These are phyloP conservation scores for Dillenia turbinata DNA, from an alignment of 164 flowering plant species.

Conservation along the genomic window DNA sequence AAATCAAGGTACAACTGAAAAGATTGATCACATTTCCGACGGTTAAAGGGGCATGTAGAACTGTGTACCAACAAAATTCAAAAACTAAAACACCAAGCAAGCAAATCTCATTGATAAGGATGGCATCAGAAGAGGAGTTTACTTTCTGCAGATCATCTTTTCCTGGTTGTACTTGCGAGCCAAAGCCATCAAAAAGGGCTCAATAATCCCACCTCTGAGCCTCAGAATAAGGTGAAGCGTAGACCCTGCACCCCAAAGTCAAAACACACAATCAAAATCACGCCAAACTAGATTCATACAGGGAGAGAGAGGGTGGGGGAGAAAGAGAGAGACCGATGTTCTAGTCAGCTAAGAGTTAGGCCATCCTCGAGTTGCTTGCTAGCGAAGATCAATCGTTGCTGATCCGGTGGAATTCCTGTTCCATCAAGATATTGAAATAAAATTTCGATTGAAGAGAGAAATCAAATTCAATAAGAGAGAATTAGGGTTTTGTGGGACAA, in stretches of 20 bases:
- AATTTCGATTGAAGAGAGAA: background rate
- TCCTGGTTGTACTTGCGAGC: constrained; percentile 61
- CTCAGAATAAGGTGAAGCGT: constrained; percentile 53
- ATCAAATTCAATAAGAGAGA: background rate
- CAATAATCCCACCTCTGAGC: constrained; percentile 61
- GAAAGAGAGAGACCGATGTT: constrained; percentile 30
- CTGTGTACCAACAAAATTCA: no score
- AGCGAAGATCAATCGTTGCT: constrained; percentile 53
- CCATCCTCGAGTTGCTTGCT: constrained; percentile 67
- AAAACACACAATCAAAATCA: background rate
- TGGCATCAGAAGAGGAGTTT: constrained; percentile 2
- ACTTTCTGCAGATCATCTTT: constrained; percentile 67
- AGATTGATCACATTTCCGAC: no score
- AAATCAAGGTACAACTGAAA: no score
- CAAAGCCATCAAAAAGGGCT: constrained; percentile 60
- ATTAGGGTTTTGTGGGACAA: background rate
- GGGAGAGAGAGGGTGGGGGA: no score
- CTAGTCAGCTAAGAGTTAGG: constrained; percentile 48
- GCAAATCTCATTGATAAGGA: background rate
- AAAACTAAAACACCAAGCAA: no score
- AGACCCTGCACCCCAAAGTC: constrained; percentile 26
- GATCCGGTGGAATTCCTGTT: constrained; percentile 50
- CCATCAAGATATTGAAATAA: background rate
- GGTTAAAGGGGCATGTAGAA: no score
- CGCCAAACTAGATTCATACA: background rate